Evolutionary conservation across 2,329 filamentous ascomycete genomes (phyloP).

Genomic region (Penicillium sp.): DNA sequence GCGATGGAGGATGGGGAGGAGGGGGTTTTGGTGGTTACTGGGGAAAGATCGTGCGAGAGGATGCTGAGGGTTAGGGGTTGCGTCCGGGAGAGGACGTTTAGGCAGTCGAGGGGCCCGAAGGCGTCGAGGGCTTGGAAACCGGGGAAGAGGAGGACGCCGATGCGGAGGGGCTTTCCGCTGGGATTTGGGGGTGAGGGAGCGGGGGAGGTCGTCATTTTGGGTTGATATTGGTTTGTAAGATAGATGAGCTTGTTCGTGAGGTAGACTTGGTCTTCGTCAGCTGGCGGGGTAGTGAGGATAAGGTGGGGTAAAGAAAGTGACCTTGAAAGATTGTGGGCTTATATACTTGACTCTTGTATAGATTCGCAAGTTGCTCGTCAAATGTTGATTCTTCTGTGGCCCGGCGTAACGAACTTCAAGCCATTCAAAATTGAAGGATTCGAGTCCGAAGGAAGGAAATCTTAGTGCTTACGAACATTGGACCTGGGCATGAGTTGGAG

Average conservation of each 20-base stretch:
- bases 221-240: background rate
- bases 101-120: conserved; percentile 54
- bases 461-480: background rate
- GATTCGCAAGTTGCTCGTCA: background rate
- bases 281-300: background rate
- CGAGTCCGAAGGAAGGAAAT: background rate
- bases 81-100: conserved; percentile 40
- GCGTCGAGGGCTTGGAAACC: conserved; percentile 50
- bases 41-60: conserved; percentile 37
- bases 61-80: conserved; percentile 34
- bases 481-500: background rate
- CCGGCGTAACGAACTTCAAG: background rate
- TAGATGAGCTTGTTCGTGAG: no score
- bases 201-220: background rate
- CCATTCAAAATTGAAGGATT: background rate
- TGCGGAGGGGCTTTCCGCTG: background rate
- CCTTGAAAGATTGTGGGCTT: background rate
- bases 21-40: conserved; percentile 36
- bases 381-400: background rate
- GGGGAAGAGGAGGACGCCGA: conserved; percentile 40
- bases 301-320: background rate
- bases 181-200: background rate
- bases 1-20: conserved; percentile 29
- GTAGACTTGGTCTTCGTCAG: no score
- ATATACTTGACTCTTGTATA: background rate